These are phyloP conservation scores for Chrysosporium keratinophilum DNA, from an alignment of 2,329 filamentous ascomycete genomes.

Conservation along the genomic window DNA sequence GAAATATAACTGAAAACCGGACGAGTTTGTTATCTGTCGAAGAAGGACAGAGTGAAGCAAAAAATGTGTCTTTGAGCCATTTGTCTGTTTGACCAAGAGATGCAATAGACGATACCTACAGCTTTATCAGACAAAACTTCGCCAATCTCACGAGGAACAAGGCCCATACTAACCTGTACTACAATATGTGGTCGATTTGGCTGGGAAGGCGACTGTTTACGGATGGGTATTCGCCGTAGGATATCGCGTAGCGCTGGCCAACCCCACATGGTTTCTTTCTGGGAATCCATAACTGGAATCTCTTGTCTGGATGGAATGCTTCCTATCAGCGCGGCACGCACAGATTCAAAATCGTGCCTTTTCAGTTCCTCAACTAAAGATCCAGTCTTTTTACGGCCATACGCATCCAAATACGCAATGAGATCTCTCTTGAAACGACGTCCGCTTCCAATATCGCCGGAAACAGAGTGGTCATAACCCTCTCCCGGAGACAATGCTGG, in stretches of 20 bases:
- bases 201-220: constrained; percentile 22
- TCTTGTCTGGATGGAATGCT: constrained; percentile 63
- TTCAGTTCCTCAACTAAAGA: constrained; percentile 48
- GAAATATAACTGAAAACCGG: constrained; percentile 64
- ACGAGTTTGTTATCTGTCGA: constrained; percentile 27
- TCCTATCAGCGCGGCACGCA: constrained; percentile 63
- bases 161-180: constrained; percentile 23
- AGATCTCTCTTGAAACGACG: constrained; percentile 65
- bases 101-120: constrained; percentile 71
- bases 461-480: not conserved
- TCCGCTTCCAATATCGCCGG: constrained; percentile 47
- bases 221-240: constrained; percentile 46
- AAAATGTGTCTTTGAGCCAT: constrained; percentile 61
- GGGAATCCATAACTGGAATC: constrained; percentile 33
- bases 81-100: constrained; percentile 59
- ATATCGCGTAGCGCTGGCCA: constrained; percentile 59
- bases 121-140: constrained; percentile 39
- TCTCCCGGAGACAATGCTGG: constrained; percentile 35
- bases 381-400: constrained; percentile 49
- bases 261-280: constrained; percentile 56
- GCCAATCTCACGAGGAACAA: not conserved
- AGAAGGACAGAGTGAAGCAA: constrained; percentile 34
- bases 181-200: constrained; percentile 28
- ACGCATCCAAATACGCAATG: constrained; percentile 59
- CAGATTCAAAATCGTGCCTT: constrained; percentile 56